Conservation (phyloP, 2,329 filamentous ascomycete genomes). For the Calonectria ilicicola region DNA sequence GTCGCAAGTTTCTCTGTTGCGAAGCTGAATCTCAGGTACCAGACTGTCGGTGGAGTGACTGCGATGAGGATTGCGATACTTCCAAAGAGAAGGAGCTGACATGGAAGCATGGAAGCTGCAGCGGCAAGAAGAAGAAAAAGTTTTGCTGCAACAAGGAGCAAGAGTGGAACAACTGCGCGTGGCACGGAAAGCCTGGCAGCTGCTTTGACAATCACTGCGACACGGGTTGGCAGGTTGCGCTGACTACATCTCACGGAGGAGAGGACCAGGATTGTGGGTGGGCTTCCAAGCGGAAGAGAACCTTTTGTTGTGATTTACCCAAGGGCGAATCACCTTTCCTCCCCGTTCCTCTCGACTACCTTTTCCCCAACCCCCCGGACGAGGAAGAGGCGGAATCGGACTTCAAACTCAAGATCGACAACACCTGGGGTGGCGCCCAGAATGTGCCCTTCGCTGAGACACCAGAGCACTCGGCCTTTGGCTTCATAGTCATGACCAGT, state of each 20-base stretch:
- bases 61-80: not conserved
- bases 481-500: not conserved
- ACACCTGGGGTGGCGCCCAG: not conserved
- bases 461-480: not conserved
- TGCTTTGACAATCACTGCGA: not conserved
- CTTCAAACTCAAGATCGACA: not conserved
- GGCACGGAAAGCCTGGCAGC: not conserved
- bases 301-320: not conserved
- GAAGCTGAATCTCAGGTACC: not conserved
- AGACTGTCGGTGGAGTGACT: not conserved
- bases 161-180: not conserved
- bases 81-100: not conserved
- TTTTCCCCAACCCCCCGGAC: not conserved
- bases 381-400: not conserved
- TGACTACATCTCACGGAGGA: not conserved
- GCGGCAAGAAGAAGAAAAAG: not conserved
- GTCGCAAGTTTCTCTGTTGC: not conserved
- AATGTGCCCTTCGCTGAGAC: not conserved
- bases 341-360: not conserved
- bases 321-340: not conserved
- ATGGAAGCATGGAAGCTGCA: not conserved
- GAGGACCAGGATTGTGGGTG: not conserved
- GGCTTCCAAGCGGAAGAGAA: not conserved
- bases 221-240: not conserved
- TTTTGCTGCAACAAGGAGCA: not conserved